Evolutionary conservation across 495 filamentous ascomycete genomes (phyloP), one percentile per base, ranked within the genome.

Genomic region (Podospora anserina): DNA sequence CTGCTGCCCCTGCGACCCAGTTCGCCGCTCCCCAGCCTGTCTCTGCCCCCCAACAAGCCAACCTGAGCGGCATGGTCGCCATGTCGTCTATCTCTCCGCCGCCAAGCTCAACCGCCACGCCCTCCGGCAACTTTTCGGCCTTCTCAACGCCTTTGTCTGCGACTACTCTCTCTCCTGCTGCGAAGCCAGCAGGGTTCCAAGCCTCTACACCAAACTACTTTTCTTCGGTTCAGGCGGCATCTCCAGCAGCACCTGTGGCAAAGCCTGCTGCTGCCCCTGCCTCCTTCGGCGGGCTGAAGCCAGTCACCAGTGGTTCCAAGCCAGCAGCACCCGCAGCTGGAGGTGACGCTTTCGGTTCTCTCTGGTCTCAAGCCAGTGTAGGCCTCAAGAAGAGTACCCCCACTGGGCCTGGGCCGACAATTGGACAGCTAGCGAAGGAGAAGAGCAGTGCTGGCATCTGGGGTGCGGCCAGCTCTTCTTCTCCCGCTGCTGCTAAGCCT

Each of bases 391-490:
- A 97, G 80, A 81, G 85, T 27, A 83, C 80, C 55, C 86, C 88
- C 3, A 80, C 83, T 15, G 81, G 81, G 4, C 78, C 85, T 1
- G 87, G 84, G 67, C 91, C 91, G 69, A 90, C 92, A 7, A 87
- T 99, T 70, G 93, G 92, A 23, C 92, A 94, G 75, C 90, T 99
- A 82, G 94, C 93, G 57, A 97, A 97, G 82, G 91, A 97, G 78
- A 97, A 97, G 82, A 92, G 92, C 54, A 93, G 88, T 76, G 92
- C 92, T 2, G 93, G 94, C 2, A 92, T 99, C 72, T 99, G 96
- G 93, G 95, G 95, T 49, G 70, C 73, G 2, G 39, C 77, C 55
- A 65, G 70, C 0, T 23, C 73, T 5, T 63, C 72, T 3, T n/a
- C 69, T 32, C 30, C 68, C 5, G 23, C 60, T 19, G 64, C 69